Conservation (phyloP, 2,329 filamentous ascomycete genomes). For the Scorias spongiosa region DNA sequence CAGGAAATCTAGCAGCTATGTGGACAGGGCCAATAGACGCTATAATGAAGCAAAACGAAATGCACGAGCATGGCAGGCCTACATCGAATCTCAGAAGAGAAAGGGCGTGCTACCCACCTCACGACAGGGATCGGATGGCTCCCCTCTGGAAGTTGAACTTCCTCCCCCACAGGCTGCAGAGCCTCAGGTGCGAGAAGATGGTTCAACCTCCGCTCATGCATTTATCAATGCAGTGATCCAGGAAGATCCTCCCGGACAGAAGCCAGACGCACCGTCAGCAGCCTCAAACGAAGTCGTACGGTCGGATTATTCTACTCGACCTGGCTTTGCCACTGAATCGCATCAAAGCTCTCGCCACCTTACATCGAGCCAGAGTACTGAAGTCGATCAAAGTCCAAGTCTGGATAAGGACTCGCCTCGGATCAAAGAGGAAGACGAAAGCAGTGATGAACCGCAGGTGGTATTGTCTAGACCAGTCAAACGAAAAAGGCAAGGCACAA, state of each 20-base stretch:
- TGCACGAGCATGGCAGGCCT: slow-evolving; percentile 18
- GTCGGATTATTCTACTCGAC: too few species aligned
- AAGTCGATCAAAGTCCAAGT: slow-evolving; percentile 14
- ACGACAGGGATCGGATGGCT: not conserved
- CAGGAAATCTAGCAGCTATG: slow-evolving; percentile 13
- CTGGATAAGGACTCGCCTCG: slow-evolving; percentile 1
- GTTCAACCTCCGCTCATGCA: not conserved
- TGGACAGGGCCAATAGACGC: slow-evolving; percentile 12
- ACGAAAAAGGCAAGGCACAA: slow-evolving; percentile 14
- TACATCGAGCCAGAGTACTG: slow-evolving; percentile 31
- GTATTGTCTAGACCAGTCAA: slow-evolving; percentile 29
- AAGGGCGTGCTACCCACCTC: not conserved
- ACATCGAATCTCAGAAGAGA: slow-evolving; percentile 4
- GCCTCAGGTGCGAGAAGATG: not conserved
- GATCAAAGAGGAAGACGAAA: slow-evolving; percentile 7
- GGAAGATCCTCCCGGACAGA: not conserved
- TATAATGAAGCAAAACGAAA: slow-evolving; percentile 23
- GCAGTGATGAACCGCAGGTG: slow-evolving; percentile 27
- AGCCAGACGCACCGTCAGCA: not conserved
- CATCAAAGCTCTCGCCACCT: slow-evolving; percentile 1
- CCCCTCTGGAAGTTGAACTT: not conserved
- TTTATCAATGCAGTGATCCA: not conserved
- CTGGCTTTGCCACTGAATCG: not conserved
- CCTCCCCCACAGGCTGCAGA: not conserved
- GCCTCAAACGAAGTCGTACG: too few species aligned